Percentiles rank a stretch among this genome's conserved stretches.
phyloP scores from a whole-genome alignment of 805 yeast genomes.

The Suhomyces faveliae region DNA sequence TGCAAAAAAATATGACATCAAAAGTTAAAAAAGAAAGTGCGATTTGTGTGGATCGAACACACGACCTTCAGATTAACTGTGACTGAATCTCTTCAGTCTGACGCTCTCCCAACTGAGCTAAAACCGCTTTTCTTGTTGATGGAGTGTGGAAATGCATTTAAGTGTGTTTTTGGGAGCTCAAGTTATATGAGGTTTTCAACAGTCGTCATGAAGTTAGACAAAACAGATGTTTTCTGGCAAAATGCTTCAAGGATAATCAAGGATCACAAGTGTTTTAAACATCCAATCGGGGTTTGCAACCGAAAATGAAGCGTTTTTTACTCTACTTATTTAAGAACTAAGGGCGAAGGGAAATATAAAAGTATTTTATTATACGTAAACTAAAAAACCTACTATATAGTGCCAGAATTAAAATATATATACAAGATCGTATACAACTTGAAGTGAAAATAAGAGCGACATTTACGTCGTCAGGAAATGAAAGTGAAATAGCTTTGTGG shows the following conservation, averaged over 20 bases:
- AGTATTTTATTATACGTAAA: neutral
- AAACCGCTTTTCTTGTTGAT: conserved; percentile 22
- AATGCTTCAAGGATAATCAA: no score
- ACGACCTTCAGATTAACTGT: conserved; percentile 72
- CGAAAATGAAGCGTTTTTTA: no score
- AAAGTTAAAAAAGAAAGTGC: conserved; percentile 41
- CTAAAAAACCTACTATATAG: neutral
- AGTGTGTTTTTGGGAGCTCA: no score
- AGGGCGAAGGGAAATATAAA: no score
- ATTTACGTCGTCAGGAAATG: neutral
- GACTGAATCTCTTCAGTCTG: conserved; percentile 37
- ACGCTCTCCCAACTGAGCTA: conserved; percentile 42
- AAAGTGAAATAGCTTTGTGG: neutral
- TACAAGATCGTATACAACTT: neutral
- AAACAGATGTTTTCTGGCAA: no score
- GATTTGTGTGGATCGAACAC: conserved; percentile 84
- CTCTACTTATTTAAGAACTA: no score
- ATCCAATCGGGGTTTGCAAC: no score
- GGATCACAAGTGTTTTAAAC: no score
- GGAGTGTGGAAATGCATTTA: no score
- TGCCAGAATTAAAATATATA: neutral
- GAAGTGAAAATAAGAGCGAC: neutral
- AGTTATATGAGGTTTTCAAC: no score
- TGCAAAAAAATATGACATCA: conserved; percentile 4
- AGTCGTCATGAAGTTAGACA: no score